phyloP scores from a whole-genome alignment of 345 rosid species.

The Diplotaxis tenuifolia region DNA sequence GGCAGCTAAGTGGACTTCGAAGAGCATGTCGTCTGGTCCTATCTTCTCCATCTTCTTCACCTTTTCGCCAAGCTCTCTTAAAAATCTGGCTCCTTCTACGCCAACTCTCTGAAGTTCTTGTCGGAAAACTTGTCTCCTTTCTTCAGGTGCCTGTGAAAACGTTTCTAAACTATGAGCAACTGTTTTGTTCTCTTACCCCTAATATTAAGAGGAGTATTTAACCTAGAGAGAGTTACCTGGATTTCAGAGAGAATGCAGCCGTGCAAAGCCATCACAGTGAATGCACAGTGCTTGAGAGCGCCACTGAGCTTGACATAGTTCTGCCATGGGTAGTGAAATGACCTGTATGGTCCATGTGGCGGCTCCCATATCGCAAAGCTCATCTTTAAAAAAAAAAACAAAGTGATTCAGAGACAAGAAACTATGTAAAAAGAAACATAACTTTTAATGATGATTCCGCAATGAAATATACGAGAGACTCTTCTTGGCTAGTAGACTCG shows the following conservation, averaged over 20 bases:
- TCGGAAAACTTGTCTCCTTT: slow-evolving; percentile 64
- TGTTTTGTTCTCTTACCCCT: slow-evolving; percentile 39
- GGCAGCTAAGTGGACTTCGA: slow-evolving; percentile 66
- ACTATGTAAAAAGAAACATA: not conserved
- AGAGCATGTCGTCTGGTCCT: slow-evolving; percentile 59
- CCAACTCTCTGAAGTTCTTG: slow-evolving; percentile 70
- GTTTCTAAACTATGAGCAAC: not conserved
- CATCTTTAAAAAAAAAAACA: slow-evolving; percentile 45
- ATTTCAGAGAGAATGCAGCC: slow-evolving; percentile 95
- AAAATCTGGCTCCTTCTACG: slow-evolving; percentile 63
- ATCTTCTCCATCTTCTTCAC: slow-evolving; percentile 84
- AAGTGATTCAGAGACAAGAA: not conserved
- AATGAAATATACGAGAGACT: slow-evolving; percentile 61
- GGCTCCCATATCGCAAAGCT: slow-evolving; percentile 98
- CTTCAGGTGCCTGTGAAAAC: slow-evolving; percentile 71
- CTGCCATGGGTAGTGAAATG: slow-evolving; percentile 83
- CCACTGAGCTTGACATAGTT: slow-evolving; percentile 87
- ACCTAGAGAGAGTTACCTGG: slow-evolving; percentile 51
- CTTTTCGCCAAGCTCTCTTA: slow-evolving; percentile 73
- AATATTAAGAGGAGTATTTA: not conserved
- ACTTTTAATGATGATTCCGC: not conserved
- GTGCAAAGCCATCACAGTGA: slow-evolving; percentile 91
- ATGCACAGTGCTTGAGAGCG: slow-evolving; percentile 91
- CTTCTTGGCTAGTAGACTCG: slow-evolving; percentile 89
- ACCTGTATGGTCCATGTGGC: slow-evolving; percentile 87